Base-by-base conservation (phyloP, 2,329 filamentous ascomycete species). In the Aureobasidium sp. region DNA sequence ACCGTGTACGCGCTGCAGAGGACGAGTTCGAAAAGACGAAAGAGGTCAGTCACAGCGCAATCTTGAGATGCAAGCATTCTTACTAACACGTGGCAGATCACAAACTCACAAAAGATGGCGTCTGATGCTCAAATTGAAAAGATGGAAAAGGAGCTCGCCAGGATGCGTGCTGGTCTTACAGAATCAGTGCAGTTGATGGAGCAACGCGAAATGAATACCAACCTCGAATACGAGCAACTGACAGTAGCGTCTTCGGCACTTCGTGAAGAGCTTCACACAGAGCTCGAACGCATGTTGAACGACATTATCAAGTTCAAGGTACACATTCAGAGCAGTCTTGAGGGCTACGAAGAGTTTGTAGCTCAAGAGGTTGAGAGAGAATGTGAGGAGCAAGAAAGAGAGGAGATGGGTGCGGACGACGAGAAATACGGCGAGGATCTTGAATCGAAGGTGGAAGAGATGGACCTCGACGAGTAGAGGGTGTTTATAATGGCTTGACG, bases 221-320 rank as follows among this genome's bases (percentile, higher is more conserved):
- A 93, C 64, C 94, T 97, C 68, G 92, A 97, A 89, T 95, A 96
- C 71, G 93, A 97, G 72, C 91, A 97, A 72, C 79, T 97, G 52
- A 91, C 89, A n/a, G 84, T 96, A 61, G 85, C 86, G 36, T 90
- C 90, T 52, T 90, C 90, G 66, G 80, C 90, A 0, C 81, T 97
- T 27, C 86, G 94, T n/a, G 94, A 99, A 74, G 92, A 97, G 73
- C 81, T 99, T n/a, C 94, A 99, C 74, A 96, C 91, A 0, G 92
- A 97, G 74, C 90, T 97, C 69, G 94, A 97, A 77, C 88, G 87
- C 69, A 96, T 97, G 84, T 79, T 99, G 64, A 96, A 97, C 77
- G 92, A 97, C 72, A 89, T 97, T 65, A 96, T 97, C 78, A 92
- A 95, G 71, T 97, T 99, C 84, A 99, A 99, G 78, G 90, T 99